Evolutionary conservation across 2,329 filamentous ascomycete genomes (phyloP).

Genomic region (Sordariomycetes sp.): DNA sequence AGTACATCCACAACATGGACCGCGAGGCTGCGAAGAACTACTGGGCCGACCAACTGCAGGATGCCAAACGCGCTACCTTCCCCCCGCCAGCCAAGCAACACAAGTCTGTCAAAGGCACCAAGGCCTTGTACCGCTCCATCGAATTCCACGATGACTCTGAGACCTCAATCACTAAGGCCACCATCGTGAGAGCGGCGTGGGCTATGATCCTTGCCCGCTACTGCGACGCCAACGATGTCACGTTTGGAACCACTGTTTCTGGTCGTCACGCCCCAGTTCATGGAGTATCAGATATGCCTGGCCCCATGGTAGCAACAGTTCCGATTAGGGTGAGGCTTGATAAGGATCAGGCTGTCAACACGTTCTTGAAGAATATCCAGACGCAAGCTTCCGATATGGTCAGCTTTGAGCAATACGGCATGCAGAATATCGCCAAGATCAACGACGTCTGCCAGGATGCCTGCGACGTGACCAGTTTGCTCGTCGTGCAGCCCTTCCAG

Average conservation of each 20-base stretch:
- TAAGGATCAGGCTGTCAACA: constrained; percentile 2
- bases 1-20: constrained; percentile 25
- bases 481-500: constrained; percentile 9
- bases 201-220: constrained; percentile 14
- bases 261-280: constrained; percentile 9
- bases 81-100: neutral
- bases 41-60: constrained; percentile 3
- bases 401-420: constrained; percentile 11
- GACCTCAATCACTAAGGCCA: constrained; percentile 9
- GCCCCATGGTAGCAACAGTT: constrained; percentile 8
- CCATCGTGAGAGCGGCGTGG: constrained; percentile 7
- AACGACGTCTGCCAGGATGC: constrained; percentile 7
- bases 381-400: constrained; percentile 10
- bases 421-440: constrained; percentile 13
- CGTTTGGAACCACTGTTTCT: constrained; percentile 8
- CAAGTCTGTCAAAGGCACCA: neutral
- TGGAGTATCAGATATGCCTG: constrained; percentile 9
- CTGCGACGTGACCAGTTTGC: constrained; percentile 11
- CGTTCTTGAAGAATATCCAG: constrained; percentile 8
- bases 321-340: constrained; percentile 6
- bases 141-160: neutral
- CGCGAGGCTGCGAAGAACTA: neutral
- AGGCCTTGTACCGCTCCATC: neutral
- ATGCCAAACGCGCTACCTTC: constrained; percentile 1
- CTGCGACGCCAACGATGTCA: constrained; percentile 18